phyloP scores from a whole-genome alignment of 176 grass and related monocot genomes.

The Phoenix dactylifera region DNA sequence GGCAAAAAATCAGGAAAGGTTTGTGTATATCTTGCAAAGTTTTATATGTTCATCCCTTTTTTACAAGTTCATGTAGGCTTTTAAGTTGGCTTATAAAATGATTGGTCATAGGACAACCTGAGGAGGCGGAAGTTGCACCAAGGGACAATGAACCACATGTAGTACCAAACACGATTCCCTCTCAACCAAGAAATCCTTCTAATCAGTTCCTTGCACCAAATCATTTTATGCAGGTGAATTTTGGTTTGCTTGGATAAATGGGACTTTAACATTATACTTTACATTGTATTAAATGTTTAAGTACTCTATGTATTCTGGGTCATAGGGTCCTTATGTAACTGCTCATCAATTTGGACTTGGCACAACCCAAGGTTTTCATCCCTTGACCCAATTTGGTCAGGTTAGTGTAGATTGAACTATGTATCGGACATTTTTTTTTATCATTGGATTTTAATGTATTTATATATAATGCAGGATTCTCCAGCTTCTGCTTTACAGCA shows the following conservation, averaged over 20 bases:
- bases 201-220: slow-evolving; percentile 1
- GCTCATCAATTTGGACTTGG: slow-evolving; percentile 1
- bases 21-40: background rate
- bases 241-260: too few species aligned
- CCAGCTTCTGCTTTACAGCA: background rate
- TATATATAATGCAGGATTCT: background rate
- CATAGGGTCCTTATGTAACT: background rate
- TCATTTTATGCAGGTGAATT: slow-evolving; percentile 1
- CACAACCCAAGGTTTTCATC: slow-evolving; percentile 1
- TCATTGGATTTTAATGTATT: too few species aligned
- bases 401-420: background rate
- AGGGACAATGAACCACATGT: background rate
- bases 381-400: slow-evolving; percentile 2
- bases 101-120: background rate
- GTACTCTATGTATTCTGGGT: too few species aligned
- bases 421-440: too few species aligned
- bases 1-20: slow-evolving; percentile 1
- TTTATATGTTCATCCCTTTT: background rate
- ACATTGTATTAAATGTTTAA: too few species aligned
- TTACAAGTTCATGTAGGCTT: background rate
- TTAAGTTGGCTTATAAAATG: background rate
- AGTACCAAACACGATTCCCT: background rate
- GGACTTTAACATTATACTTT: too few species aligned
- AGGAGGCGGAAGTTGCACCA: background rate
- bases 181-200: background rate